Evolutionary conservation across 768 basidiomycete genomes (phyloP), one percentile per base, ranked within the genome.

Genomic region (Suillus subalutaceus): DNA sequence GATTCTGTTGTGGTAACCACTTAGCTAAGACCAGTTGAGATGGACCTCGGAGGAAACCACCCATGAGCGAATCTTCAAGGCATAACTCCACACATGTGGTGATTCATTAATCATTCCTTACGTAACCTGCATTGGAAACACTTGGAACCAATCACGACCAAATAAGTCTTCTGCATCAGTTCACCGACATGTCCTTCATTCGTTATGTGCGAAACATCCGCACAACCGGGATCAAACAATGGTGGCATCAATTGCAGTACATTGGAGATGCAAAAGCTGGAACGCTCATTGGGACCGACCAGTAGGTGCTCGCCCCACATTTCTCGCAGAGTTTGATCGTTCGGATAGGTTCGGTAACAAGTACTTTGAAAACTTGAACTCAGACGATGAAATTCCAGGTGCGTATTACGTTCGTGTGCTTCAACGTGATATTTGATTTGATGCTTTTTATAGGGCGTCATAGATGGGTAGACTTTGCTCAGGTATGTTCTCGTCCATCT

Each of bases 261-360:
- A 97, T 97, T 66, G 92, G 95, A 48, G 96, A 98, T 72, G 94
- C 93, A 64, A 99, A 98, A 79, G 88, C 86, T 13, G 97, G 97
- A 13, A 82, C 82, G 70, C 83, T 85, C 62, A 80, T 92, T 46
- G 94, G 94, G 59, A 82, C 81, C 57, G 94, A 97, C 83, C 90
- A 90, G 95, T 97, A 72, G 69, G 93, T 89, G 26, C 15, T 37
- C 32, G 30, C 64, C 67, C 48, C 58, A 61, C 66, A 32, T 20
- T 43, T 41, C 59, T 32, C 18, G 3, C 41, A 32, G 30, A 46
- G 40, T 57, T 66, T 64, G 13, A 70, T 26, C 63, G 10, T 41
- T 66, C 65, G 62, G 64, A n/a, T 72, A 95, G 93, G 76, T 94
- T 97, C 77, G 97, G 96, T 53, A 98, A 98, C 85, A 85, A 86